Evolutionary conservation across 2,329 filamentous ascomycete genomes (phyloP).

Genomic region (Incumbomyces lentus): DNA sequence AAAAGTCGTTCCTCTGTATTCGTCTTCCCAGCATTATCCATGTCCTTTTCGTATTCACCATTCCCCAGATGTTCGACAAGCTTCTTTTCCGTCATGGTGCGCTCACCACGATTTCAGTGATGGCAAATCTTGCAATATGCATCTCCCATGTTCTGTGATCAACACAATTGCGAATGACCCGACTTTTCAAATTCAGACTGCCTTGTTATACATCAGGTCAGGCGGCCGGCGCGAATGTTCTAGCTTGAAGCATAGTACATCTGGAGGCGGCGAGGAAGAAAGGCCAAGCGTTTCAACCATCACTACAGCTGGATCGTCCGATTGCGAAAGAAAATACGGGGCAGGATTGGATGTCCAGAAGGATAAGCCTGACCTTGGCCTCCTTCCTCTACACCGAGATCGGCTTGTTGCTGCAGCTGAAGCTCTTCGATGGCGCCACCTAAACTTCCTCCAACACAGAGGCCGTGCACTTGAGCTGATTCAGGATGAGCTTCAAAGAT

Average conservation of each 20-base stretch:
- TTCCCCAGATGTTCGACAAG: neutral
- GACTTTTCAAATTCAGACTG: conserved; percentile 2
- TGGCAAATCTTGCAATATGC: neutral
- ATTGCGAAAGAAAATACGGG: neutral
- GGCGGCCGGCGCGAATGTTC: neutral
- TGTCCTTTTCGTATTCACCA: neutral
- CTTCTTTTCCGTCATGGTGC: neutral
- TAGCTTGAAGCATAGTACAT: neutral
- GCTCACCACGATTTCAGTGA: conserved; percentile 6
- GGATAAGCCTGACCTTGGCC: conserved; percentile 5
- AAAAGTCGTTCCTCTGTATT: too few species aligned
- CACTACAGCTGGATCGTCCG: neutral
- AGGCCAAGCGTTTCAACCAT: neutral
- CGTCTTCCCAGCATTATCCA: neutral
- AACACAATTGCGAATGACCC: conserved; percentile 37
- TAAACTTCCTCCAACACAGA: conserved; percentile 2
- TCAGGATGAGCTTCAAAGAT: neutral
- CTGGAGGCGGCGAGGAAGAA: neutral
- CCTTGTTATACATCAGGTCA: conserved; percentile 1
- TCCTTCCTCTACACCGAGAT: conserved; percentile 67
- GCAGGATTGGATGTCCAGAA: neutral
- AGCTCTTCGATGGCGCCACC: conserved; percentile 36
- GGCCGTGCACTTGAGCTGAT: neutral
- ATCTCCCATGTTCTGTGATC: conserved; percentile 1
- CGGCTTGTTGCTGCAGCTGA: conserved; percentile 55